Conservation (phyloP, 2,329 filamentous ascomycete genomes). For the Curvularia sp. region DNA sequence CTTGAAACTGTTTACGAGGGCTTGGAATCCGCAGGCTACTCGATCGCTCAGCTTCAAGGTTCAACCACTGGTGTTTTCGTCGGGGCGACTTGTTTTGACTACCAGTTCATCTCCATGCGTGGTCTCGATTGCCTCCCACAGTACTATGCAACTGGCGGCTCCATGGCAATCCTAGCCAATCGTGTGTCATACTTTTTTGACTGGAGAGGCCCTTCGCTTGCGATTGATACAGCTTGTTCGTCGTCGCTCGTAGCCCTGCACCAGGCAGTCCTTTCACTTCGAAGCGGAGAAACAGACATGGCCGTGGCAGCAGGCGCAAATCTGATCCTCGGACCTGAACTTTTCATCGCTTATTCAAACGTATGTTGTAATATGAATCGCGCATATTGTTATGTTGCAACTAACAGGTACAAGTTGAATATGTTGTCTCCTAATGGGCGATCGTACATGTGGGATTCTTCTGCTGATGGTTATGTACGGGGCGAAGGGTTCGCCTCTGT, state of each 20-base stretch:
- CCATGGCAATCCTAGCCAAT: too few relatives aligned
- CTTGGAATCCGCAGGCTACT: too few relatives aligned
- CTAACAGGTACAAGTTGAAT: too few relatives aligned
- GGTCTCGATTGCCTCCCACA: too few relatives aligned
- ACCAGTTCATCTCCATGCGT: too few relatives aligned
- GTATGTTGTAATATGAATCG: too few relatives aligned
- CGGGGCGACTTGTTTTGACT: too few relatives aligned
- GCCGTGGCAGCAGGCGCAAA: slow-evolving; percentile 27
- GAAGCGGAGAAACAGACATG: slow-evolving; percentile 22
- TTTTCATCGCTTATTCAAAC: neutral
- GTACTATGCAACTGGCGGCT: too few relatives aligned
- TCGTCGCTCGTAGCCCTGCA: slow-evolving; percentile 43
- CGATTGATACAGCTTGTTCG: slow-evolving; percentile 52
- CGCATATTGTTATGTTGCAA: too few relatives aligned
- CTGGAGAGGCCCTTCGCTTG: slow-evolving; percentile 47
- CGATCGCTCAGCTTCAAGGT: too few relatives aligned
- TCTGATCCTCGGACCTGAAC: slow-evolving; percentile 16
- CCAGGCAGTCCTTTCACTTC: slow-evolving; percentile 22
- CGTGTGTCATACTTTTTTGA: slow-evolving; percentile 52
- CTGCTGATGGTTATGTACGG: slow-evolving; percentile 60
- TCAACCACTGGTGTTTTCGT: too few relatives aligned
- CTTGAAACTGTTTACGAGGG: too few relatives aligned
- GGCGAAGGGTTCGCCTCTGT: slow-evolving; percentile 62
- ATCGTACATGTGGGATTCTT: slow-evolving; percentile 43
- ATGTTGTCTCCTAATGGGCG: slow-evolving; percentile 1